Evolutionary conservation across 805 yeast genomes (phyloP).

Genomic region (Kregervanrija pseudodelftensis): DNA sequence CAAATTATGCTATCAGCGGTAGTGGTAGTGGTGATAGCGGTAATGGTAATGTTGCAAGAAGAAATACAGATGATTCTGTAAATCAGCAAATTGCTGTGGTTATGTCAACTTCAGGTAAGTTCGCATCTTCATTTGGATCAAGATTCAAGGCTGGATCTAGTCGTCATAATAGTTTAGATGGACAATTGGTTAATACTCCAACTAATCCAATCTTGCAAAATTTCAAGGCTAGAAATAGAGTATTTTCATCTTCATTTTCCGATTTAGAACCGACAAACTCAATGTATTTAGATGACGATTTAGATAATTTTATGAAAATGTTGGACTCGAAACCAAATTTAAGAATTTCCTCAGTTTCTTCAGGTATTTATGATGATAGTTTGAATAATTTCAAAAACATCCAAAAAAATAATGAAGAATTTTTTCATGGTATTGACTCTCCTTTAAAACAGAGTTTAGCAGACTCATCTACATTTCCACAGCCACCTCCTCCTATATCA

Average conservation of each 20-base stretch:
- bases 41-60: too few relatives aligned
- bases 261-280: conserved; percentile 23
- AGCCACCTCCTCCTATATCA: conserved; percentile 6
- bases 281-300: conserved; percentile 26
- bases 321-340: conserved; percentile 31
- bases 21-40: conserved; percentile 1
- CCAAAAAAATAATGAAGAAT: conserved; percentile 22
- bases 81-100: conserved; percentile 7
- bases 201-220: conserved; percentile 20
- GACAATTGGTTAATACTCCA: conserved; percentile 12
- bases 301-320: conserved; percentile 29
- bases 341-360: conserved; percentile 23
- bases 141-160: conserved; percentile 28
- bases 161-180: conserved; percentile 25
- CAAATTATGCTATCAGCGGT: conserved; percentile 15
- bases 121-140: conserved; percentile 70
- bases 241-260: conserved; percentile 18
- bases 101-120: conserved; percentile 41
- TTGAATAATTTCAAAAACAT: conserved; percentile 23
- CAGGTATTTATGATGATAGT: conserved; percentile 22
- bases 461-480: conserved; percentile 4
- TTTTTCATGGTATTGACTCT: conserved; percentile 5
- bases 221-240: conserved; percentile 18
- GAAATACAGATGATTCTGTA: conserved; percentile 1
- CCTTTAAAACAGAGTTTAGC: conserved; percentile 8